Evolutionary conservation across 306 rosid genomes (phyloP), one percentile per base, ranked within the genome.

Genomic region (Hippophae tibetana): DNA sequence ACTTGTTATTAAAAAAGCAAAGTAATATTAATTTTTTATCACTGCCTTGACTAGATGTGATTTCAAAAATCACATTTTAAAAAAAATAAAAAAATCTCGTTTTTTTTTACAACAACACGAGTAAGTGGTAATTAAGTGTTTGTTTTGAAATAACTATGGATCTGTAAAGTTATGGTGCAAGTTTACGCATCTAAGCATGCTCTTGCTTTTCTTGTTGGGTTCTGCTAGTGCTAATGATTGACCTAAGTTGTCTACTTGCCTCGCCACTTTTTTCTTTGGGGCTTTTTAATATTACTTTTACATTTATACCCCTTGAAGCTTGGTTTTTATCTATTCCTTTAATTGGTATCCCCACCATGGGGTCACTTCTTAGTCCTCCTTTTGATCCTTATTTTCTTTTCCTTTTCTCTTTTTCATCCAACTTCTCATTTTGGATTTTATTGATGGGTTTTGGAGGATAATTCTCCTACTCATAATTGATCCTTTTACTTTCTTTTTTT

Each of bases 251-350:
- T 5, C 7, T 25, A 1, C 5, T 10, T 13, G 6, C 54, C 48
- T 42, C 47, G 26, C 18, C 1, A 18, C 18, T n/a, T 45, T 62
- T 60, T 57, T 41, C 43, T 62, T 42, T 5, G 5, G 13, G 43
- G 7, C 31, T 12, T 9, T 13, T 12, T 12, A 38, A 13, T 49
- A 12, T 49, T 23, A 49, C 23, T 5, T 65, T 74, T 60, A 70
- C 80, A 5, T 2, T 57, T 61, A 14, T 66, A 31, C 76, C 80
- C 76, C 60, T 61, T 5, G 1, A n/a, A 31, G 53, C 66, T 46
- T 13, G 3, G 57, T 25, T 38, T 53, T 13, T 2, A 31, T 31
- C 38, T 31, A 31, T 31, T 31, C 38, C 38, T 31, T 31, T 31
- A 31, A 31, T 31, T 31, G 38, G 4, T 31, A 31, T 31, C 38